These are phyloP conservation scores for Paratinospora sagittata DNA, from an alignment of 164 flowering plant genomes.

Conservation along the genomic window DNA sequence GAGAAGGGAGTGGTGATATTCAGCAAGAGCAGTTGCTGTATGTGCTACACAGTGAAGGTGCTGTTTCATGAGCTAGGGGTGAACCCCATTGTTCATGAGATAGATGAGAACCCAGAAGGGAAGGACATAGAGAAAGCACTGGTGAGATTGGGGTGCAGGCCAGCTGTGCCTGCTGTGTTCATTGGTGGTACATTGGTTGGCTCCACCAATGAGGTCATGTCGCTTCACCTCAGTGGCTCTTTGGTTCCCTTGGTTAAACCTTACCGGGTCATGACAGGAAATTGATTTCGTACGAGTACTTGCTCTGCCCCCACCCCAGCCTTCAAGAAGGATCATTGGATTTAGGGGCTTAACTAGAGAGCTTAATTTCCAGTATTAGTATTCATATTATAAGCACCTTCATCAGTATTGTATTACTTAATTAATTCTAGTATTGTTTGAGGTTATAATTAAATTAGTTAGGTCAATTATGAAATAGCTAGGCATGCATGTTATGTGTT, in stretches of 20 bases:
- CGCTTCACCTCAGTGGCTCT: not conserved
- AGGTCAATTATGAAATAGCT: no score
- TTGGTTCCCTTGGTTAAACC: not conserved
- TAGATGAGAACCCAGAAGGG: slow-evolving; percentile 1
- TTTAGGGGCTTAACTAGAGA: no score
- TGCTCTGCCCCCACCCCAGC: no score
- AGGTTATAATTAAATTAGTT: no score
- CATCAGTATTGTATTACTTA: no score
- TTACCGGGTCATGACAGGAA: not conserved
- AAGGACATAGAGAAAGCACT: not conserved
- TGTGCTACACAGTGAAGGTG: slow-evolving; percentile 4
- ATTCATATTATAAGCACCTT: no score
- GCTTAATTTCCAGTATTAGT: no score
- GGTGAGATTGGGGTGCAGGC: not conserved
- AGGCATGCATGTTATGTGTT: no score
- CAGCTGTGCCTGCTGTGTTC: not conserved
- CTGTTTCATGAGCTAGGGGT: not conserved
- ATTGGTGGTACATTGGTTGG: not conserved
- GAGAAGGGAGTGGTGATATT: slow-evolving; percentile 4
- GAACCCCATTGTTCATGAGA: slow-evolving; percentile 2
- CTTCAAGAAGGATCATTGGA: no score
- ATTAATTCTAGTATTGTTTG: no score
- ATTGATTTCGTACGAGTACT: not conserved
- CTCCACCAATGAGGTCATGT: not conserved
- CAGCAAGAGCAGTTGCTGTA: not conserved